Percentiles rank a stretch among this genome's conserved stretches.
Conservation (phyloP, 2,329 filamentous ascomycete species). For the Fusarium floridanum region DNA sequence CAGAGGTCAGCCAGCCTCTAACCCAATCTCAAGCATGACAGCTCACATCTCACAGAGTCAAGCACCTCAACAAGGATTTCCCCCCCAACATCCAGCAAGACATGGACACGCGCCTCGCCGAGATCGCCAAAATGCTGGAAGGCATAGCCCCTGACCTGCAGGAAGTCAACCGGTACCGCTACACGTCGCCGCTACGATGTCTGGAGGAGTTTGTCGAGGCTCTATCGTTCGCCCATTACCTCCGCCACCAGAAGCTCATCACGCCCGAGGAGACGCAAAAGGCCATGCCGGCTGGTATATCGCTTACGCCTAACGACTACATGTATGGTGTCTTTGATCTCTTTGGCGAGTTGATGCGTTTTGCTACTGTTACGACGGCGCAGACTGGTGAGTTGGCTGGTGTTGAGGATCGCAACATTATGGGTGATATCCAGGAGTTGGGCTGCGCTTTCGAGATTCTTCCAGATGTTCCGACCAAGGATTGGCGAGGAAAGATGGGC, state of each 20-base stretch:
- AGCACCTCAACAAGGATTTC: constrained; percentile 71
- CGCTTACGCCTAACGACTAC: constrained; percentile 85
- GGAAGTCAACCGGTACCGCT: constrained; percentile 85
- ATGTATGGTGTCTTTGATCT: constrained; percentile 92
- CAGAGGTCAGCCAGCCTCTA: constrained; percentile 51
- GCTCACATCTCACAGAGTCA: constrained; percentile 66
- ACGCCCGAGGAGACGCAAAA: constrained; percentile 70
- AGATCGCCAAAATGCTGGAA: constrained; percentile 78
- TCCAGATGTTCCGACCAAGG: constrained; percentile 67
- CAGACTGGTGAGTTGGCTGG: constrained; percentile 71
- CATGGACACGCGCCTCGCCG: constrained; percentile 75
- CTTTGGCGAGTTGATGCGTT: constrained; percentile 96
- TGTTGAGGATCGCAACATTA: constrained; percentile 67
- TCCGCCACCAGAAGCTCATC: constrained; percentile 81
- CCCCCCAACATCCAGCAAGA: constrained; percentile 78
- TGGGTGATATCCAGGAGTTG: constrained; percentile 84
- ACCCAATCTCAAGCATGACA: background rate
- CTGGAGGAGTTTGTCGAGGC: constrained; percentile 97
- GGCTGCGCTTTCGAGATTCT: constrained; percentile 82
- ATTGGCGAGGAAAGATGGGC: constrained; percentile 82
- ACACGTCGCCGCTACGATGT: constrained; percentile 82
- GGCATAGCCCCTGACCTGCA: constrained; percentile 79
- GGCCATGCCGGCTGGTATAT: constrained; percentile 65
- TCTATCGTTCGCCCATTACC: constrained; percentile 88
- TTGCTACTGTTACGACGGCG: constrained; percentile 89